Percentiles rank a stretch among this genome's conserved stretches.
phyloP scores from a whole-genome alignment of 2,329 filamentous ascomycete genomes.

The Fusarium citri region DNA sequence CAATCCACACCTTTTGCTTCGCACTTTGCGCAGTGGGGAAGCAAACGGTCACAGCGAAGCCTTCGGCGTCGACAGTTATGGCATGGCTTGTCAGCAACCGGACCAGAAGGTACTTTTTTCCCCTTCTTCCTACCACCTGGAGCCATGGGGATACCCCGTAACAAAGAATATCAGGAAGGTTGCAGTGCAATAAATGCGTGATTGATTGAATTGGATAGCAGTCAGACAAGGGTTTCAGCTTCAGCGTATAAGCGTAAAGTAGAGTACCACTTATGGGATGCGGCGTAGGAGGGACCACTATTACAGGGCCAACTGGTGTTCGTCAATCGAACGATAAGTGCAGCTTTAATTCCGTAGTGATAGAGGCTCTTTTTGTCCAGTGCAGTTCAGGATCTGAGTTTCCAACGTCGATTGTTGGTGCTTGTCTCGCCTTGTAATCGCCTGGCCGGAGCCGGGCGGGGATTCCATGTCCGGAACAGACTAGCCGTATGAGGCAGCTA shows the following conservation, averaged over 20 bases:
- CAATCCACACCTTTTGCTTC: slow-evolving; percentile 61
- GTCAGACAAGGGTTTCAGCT: slow-evolving; percentile 23
- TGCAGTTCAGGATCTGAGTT: slow-evolving; percentile 23
- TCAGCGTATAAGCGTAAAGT: slow-evolving; percentile 33
- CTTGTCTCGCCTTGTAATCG: slow-evolving; percentile 20
- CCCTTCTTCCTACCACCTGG: slow-evolving; percentile 39
- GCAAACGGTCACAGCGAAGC: slow-evolving; percentile 64
- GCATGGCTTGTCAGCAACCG: slow-evolving; percentile 54
- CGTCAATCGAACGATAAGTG: slow-evolving; percentile 24
- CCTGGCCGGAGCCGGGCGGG: slow-evolving; percentile 31
- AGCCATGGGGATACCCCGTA: slow-evolving; percentile 37
- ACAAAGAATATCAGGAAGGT: slow-evolving; percentile 4
- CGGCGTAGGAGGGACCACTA: slow-evolving; percentile 36
- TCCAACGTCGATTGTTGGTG: slow-evolving; percentile 2
- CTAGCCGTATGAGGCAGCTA: slow-evolving; percentile 51
- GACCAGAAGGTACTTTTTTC: slow-evolving; percentile 44
- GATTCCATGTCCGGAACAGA: neutral
- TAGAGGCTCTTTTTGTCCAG: slow-evolving; percentile 9
- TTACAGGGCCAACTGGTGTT: slow-evolving; percentile 31
- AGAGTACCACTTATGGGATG: slow-evolving; percentile 23
- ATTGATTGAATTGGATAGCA: neutral
- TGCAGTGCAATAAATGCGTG: slow-evolving; percentile 15
- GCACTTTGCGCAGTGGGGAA: slow-evolving; percentile 65
- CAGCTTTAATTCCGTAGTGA: slow-evolving; percentile 11
- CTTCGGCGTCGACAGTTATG: slow-evolving; percentile 67